Percentiles rank a stretch among this genome's conserved stretches.
Evolutionary conservation across 805 yeast species (phyloP).

Genomic region (Pichia eremophila): DNA sequence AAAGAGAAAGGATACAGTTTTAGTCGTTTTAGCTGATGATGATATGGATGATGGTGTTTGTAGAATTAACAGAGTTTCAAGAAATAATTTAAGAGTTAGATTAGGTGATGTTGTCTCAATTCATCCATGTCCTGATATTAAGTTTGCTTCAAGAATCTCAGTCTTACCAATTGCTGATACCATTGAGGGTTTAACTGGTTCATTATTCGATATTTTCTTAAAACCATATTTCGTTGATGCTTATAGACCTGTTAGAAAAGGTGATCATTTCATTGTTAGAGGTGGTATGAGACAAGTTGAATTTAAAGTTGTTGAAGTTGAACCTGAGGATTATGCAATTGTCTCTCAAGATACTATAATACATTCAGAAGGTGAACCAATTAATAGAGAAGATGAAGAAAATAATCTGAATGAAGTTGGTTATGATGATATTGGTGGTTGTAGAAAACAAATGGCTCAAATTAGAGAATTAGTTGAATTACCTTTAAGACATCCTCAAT

Average conservation of each 20-base stretch:
- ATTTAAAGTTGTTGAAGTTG: constrained; percentile 96
- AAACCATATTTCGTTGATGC: constrained; percentile 99
- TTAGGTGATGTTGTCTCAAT: constrained; percentile 86
- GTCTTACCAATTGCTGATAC: constrained; percentile 97
- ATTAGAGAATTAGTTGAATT: constrained; percentile 96
- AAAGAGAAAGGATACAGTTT: constrained; percentile 94
- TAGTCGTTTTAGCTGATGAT: constrained; percentile 92
- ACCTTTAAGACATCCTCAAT: constrained; percentile 96
- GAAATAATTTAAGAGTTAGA: constrained; percentile 90
- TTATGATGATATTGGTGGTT: constrained; percentile 98
- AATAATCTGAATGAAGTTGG: constrained; percentile 95
- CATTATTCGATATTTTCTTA: constrained; percentile 88
- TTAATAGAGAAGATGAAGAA: constrained; percentile 96
- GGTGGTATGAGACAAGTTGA: constrained; percentile 99
- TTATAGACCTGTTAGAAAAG: constrained; percentile 96
- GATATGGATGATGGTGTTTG: constrained; percentile 94
- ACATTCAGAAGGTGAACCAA: constrained; percentile 98
- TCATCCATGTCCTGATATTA: constrained; percentile 96
- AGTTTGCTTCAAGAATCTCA: constrained; percentile 89
- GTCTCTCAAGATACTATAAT: constrained; percentile 98
- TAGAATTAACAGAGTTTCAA: constrained; percentile 88
- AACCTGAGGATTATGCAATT: constrained; percentile 94
- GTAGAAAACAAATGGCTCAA: constrained; percentile 99
- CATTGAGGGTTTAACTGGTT: constrained; percentile 95
- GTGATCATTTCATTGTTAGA: constrained; percentile 91